These are phyloP conservation scores for Schrenkiella parvula DNA, from an alignment of 345 rosid genomes.

Conservation along the genomic window DNA sequence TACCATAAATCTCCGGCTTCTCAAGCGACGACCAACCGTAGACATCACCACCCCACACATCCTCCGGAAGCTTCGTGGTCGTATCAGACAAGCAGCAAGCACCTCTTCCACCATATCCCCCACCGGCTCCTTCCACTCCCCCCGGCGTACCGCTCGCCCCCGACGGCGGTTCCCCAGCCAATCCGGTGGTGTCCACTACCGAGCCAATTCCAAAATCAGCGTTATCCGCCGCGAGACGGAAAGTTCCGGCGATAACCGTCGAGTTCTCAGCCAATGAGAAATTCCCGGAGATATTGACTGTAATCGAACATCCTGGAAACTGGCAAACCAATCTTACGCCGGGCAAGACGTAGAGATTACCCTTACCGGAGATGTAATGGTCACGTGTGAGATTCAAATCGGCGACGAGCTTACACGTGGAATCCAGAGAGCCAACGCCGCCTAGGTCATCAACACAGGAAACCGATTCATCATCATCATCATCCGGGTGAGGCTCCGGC, in stretches of 20 bases:
- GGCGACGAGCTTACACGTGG: slow-evolving; percentile 74
- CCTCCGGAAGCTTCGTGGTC: slow-evolving; percentile 61
- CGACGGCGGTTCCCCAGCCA: slow-evolving; percentile 75
- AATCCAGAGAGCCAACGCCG: slow-evolving; percentile 78
- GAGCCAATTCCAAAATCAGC: slow-evolving; percentile 56
- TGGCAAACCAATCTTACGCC: slow-evolving; percentile 64
- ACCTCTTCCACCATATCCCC: slow-evolving; percentile 97
- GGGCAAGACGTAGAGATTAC: slow-evolving; percentile 61
- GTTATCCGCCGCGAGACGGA: slow-evolving; percentile 57
- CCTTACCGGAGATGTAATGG: slow-evolving; percentile 67
- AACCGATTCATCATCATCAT: slow-evolving; percentile 50
- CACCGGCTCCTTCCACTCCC: slow-evolving; percentile 88
- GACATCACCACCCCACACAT: slow-evolving; percentile 91
- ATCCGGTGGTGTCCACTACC: slow-evolving; percentile 57
- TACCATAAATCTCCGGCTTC: slow-evolving; percentile 70
- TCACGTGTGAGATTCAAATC: slow-evolving; percentile 78
- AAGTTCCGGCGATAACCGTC: slow-evolving; percentile 58
- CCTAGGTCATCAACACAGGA: slow-evolving; percentile 84
- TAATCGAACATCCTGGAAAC: slow-evolving; percentile 53
- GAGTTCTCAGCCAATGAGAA: slow-evolving; percentile 64
- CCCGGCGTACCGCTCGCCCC: slow-evolving; percentile 90
- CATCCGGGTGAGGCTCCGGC: slow-evolving; percentile 53
- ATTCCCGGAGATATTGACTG: slow-evolving; percentile 67
- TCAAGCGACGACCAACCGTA: slow-evolving; percentile 80
- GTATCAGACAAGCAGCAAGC: slow-evolving; percentile 69